Evolutionary conservation across 2,329 filamentous ascomycete species (phyloP), one percentile per base, ranked within the genome.

Genomic region (Diaporthe longicolla): DNA sequence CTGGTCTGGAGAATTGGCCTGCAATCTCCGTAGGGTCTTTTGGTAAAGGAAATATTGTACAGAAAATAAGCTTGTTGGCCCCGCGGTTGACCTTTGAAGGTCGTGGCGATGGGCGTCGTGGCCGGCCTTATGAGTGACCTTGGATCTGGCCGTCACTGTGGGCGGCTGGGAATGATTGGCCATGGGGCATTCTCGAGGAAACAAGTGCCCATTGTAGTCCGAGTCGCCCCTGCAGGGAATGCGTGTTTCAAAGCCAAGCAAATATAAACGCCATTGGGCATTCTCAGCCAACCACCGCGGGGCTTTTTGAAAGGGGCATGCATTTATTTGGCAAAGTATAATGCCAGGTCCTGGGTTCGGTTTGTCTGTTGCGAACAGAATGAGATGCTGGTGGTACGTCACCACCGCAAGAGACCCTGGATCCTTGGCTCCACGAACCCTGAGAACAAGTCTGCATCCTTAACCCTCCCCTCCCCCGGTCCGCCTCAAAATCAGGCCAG

Each of bases 1-100:
- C 17, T 69, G 59, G 26, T 37, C 21, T 54, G 66, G 63, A 59
- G 73, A 72, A 74, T 74, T 74, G 73, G 50, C 73, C 73, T 29
- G 73, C 73, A 73, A 75, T 70, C 59, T 58, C 37, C 35, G 65
- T 48, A 24, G 2, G 13, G 15, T 50, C 19, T 54, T 29, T 21
- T 37, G 29, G 4, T 50, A 29, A 19, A 66, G 43, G 43, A 11
- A 37, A 29, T 29, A 52, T 9, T 37, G 24, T 5, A 15, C 50
- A 29, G 29, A 52, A 32, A 54, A 35, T 26, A 58, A 61, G 69
- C 69, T 71, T 71, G 35, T 35, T 52, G 43, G 19, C 29, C 55
- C 55, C 19, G 26, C 26, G 55, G 68, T 40, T n/a, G 50, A 8
- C 21, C 24, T 15, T 15, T 9, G 21, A 15, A 37, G 69, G 69